Base-by-base conservation (phyloP, 768 basidiomycete genomes). In the Podaxis carcinomalis region DNA sequence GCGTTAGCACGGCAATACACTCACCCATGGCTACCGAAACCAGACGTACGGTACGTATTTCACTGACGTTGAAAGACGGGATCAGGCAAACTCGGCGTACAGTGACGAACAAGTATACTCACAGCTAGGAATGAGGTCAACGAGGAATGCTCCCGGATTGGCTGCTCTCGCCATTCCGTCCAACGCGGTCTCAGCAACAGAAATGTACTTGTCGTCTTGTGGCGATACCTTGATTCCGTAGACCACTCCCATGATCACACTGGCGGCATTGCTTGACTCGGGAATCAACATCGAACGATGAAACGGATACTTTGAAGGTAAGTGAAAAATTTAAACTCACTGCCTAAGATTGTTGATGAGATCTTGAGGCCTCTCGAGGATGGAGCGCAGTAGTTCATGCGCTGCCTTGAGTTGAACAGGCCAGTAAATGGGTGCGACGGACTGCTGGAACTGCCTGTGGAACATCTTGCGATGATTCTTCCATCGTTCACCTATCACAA, bases 381-480 rank as follows among this genome's bases (percentile, higher is more conserved):
- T 72, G 11, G 73, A 73, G 47, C 77, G 76, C 57, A 84, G 74
- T 4, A 85, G 74, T 3, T 70, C 64, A 55, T 81, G 76, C 0
- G 79, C 77, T 61, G 82, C 78, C 64, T 71, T 75, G n/a, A 69
- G 68, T 50, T 83, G 82, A 44, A 78, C 68, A 13, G 78, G 75
- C 77, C 78, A 77, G 64, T 80, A 78, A 1, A 67, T 70, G 0
- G 74, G 73, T 0, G 75, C 74, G 4, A 72, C 70, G 1, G 77
- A 74, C 28, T 78, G 78, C 37, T 78, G 78, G 59, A 85, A 84
- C 65, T 82, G 78, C 3, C 75, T 72, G 62, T 83, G 78, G 64
- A 85, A 83, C 73, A 81, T 76, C 47, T 74, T 80, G 54, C 83
- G 79, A 65, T 83, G 82, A 44, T 71, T 74, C 59, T 74, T 81